Evolutionary conservation across 495 filamentous ascomycete genomes (phyloP).

Genomic region (Neurospora sp.): DNA sequence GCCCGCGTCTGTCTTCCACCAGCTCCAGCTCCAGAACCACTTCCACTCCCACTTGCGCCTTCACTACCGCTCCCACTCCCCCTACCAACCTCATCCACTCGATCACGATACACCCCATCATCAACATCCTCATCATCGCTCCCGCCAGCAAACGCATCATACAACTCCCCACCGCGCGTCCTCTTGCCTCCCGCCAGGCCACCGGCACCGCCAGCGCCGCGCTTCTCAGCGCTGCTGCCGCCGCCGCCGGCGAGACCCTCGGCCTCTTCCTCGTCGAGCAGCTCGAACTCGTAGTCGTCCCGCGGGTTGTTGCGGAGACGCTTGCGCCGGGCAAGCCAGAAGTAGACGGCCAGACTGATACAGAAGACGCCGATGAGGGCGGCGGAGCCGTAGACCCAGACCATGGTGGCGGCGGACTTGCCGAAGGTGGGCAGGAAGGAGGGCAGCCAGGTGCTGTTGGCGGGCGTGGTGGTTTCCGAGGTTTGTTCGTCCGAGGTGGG

Average conservation of each 20-base stretch:
- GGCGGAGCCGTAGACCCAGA: conserved; percentile 88
- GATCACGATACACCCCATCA: conserved; percentile 11
- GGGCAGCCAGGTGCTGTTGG: conserved; percentile 52
- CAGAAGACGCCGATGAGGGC: conserved; percentile 81
- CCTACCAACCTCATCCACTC: neutral
- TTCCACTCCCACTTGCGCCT: neutral
- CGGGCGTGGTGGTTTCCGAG: conserved; percentile 27
- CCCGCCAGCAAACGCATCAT: conserved; percentile 83
- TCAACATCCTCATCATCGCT: conserved; percentile 47
- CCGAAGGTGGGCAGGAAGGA: conserved; percentile 95
- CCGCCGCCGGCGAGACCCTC: conserved; percentile 33
- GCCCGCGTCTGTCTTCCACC: conserved; percentile 4
- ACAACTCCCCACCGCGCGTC: conserved; percentile 71
- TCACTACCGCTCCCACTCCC: neutral
- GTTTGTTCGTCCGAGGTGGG: conserved; percentile 14
- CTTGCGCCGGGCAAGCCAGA: conserved; percentile 67
- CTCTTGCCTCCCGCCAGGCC: conserved; percentile 16
- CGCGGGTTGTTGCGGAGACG: conserved; percentile 61
- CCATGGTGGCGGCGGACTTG: conserved; percentile 75
- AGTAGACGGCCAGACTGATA: conserved; percentile 64
- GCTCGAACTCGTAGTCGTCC: conserved; percentile 90
- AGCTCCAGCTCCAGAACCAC: neutral
- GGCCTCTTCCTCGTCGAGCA: conserved; percentile 75
- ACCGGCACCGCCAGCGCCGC: neutral
- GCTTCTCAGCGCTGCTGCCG: conserved; percentile 11